Percentiles rank a stretch among this genome's conserved stretches.
phyloP scores from a whole-genome alignment of 2,329 filamentous ascomycete species.

The Hymenoscyphus fraxineus region DNA sequence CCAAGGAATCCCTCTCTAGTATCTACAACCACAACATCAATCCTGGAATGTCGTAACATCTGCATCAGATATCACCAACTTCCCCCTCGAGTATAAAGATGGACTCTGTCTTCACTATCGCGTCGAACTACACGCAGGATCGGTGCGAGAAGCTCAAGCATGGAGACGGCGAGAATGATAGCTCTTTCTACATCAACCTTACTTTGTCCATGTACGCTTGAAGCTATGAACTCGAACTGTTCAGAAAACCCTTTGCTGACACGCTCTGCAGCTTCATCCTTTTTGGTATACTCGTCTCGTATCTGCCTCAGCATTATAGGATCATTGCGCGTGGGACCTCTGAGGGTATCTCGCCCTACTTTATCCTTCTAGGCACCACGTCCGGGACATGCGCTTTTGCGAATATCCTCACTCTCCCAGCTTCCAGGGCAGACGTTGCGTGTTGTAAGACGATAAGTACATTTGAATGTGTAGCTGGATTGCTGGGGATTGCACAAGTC shows the following conservation, averaged over 20 bases:
- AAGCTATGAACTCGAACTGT: background rate
- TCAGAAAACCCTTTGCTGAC: slow-evolving; percentile 5
- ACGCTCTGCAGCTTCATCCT: slow-evolving; percentile 57
- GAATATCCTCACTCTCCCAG: slow-evolving; percentile 86
- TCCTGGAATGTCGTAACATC: background rate
- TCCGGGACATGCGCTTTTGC: slow-evolving; percentile 85
- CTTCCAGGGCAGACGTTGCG: slow-evolving; percentile 74
- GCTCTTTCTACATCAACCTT: slow-evolving; percentile 41
- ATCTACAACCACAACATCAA: background rate
- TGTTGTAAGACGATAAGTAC: slow-evolving; percentile 81
- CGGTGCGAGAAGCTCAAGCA: slow-evolving; percentile 49
- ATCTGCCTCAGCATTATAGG: slow-evolving; percentile 89
- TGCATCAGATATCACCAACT: background rate
- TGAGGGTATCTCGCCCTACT: slow-evolving; percentile 93
- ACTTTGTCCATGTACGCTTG: slow-evolving; percentile 47
- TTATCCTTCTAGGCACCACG: slow-evolving; percentile 88
- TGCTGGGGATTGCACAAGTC: slow-evolving; percentile 87
- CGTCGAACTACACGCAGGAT: slow-evolving; percentile 16
- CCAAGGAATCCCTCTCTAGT: background rate
- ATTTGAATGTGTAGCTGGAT: slow-evolving; percentile 78
- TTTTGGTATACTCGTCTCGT: slow-evolving; percentile 84
- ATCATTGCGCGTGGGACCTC: slow-evolving; percentile 83
- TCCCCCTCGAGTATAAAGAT: slow-evolving; percentile 13
- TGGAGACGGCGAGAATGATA: slow-evolving; percentile 38
- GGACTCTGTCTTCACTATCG: slow-evolving; percentile 19